Percentiles rank a stretch among this genome's conserved stretches.
Conservation (phyloP, 345 rosid genomes). For the Lepidium didymum region DNA sequence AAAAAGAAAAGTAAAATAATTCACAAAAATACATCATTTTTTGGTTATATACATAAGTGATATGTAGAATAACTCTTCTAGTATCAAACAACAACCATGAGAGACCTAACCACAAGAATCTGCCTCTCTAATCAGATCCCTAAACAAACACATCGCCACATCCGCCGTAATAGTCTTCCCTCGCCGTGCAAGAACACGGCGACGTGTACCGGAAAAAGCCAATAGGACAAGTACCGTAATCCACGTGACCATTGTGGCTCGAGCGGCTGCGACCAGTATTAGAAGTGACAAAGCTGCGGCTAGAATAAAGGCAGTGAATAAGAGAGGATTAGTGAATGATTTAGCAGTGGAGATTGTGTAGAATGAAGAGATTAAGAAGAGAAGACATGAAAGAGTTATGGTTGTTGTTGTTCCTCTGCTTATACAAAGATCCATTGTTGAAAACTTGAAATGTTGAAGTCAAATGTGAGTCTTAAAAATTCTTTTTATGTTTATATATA, state of each 20-base stretch:
- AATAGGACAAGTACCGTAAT: constrained; percentile 27
- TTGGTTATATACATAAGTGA: neutral
- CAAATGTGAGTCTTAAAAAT: neutral
- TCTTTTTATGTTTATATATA: neutral
- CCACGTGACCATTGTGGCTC: constrained; percentile 34
- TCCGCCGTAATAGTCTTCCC: constrained; percentile 25
- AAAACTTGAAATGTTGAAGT: constrained; percentile 8
- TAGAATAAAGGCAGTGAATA: neutral
- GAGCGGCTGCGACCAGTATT: constrained; percentile 21
- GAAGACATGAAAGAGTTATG: constrained; percentile 17
- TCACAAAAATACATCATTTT: neutral
- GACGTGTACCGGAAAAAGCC: constrained; percentile 31
- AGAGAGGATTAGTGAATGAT: neutral
- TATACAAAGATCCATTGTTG: constrained; percentile 20
- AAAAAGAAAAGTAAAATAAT: neutral
- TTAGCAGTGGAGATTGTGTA: constrained; percentile 10
- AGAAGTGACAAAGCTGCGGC: constrained; percentile 9
- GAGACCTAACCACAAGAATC: constrained; percentile 18
- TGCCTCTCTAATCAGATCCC: constrained; percentile 10
- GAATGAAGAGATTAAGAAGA: constrained; percentile 14
- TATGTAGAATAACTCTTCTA: neutral
- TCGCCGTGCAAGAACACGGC: constrained; percentile 18
- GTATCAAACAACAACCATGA: neutral
- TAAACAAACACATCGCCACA: constrained; percentile 18
- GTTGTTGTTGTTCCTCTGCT: constrained; percentile 18